These are phyloP conservation scores for Phallus indusiatus DNA, from an alignment of 768 basidiomycete species.

Conservation along the genomic window DNA sequence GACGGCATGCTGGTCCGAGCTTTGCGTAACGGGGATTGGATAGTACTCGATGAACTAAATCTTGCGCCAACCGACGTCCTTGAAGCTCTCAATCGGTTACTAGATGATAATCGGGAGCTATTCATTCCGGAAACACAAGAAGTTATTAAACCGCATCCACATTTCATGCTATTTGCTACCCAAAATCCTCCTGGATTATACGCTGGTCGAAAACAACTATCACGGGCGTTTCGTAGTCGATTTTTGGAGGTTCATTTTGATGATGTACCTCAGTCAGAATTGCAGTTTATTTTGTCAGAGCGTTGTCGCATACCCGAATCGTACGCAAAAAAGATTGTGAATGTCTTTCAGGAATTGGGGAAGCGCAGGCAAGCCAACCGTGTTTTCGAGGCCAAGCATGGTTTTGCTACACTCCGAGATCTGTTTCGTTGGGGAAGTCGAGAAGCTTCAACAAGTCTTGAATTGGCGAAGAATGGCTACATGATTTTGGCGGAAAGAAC, in stretches of 20 bases:
- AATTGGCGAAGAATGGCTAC: conserved; percentile 92
- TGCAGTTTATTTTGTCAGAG: conserved; percentile 90
- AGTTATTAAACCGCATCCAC: conserved; percentile 83
- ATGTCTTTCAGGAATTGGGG: conserved; percentile 87
- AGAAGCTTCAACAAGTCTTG: conserved; percentile 81
- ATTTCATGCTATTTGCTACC: conserved; percentile 97
- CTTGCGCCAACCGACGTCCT: conserved; percentile 96
- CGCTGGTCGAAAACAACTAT: conserved; percentile 88
- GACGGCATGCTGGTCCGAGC: conserved; percentile 93
- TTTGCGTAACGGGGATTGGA: conserved; percentile 88
- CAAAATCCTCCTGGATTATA: conserved; percentile 97
- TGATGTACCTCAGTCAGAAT: conserved; percentile 88
- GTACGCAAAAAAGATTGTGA: conserved; percentile 83
- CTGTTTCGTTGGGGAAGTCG: conserved; percentile 95
- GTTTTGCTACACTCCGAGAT: conserved; percentile 94
- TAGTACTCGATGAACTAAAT: conserved; percentile 96
- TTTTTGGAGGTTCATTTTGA: conserved; percentile 97
- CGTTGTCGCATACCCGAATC: conserved; percentile 90
- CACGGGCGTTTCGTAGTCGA: conserved; percentile 92
- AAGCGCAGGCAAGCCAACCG: conserved; percentile 83
- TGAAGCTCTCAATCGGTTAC: conserved; percentile 90
- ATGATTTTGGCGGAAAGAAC: conserved; percentile 94
- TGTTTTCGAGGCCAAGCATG: conserved; percentile 95
- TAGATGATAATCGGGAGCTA: conserved; percentile 96
- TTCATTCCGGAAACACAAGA: conserved; percentile 95